A percentile compares a stretch with the other conserved stretches of the same genome.
Conservation (phyloP, 2,329 filamentous ascomycete species). For the Alternaria arborescens region DNA sequence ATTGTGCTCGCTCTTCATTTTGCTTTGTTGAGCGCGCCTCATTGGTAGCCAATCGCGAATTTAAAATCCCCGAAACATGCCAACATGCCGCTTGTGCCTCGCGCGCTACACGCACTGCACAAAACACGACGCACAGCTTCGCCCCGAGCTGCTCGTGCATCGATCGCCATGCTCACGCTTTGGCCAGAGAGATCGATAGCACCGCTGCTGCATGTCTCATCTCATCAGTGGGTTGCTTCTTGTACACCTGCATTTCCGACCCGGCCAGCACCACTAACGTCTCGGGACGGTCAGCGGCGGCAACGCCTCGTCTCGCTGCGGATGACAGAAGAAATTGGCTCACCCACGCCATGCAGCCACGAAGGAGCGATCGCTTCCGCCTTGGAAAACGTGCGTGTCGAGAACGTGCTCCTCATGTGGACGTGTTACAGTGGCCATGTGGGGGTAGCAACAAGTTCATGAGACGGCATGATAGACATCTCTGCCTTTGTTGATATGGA, state of each 20-base stretch:
- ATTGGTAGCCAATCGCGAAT: slow-evolving; percentile 16
- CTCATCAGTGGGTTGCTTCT: slow-evolving; percentile 4
- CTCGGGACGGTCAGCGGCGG: slow-evolving; percentile 25
- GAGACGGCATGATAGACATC: slow-evolving; percentile 6
- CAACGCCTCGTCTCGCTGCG: slow-evolving; percentile 21
- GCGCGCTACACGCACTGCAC: slow-evolving; percentile 13
- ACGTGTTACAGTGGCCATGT: slow-evolving; percentile 8
- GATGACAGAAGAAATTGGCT: slow-evolving; percentile 15
- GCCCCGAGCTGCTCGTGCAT: neutral
- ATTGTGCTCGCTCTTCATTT: slow-evolving; percentile 17
- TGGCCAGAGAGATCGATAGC: slow-evolving; percentile 6
- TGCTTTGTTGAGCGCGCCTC: slow-evolving; percentile 2
- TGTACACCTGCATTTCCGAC: slow-evolving; percentile 4
- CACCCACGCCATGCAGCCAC: slow-evolving; percentile 18
- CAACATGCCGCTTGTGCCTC: slow-evolving; percentile 10
- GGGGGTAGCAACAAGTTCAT: slow-evolving; percentile 9
- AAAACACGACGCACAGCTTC: slow-evolving; percentile 5
- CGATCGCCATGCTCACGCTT: slow-evolving; percentile 8
- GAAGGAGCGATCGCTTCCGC: slow-evolving; percentile 10
- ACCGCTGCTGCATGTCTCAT: neutral
- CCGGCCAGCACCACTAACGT: slow-evolving; percentile 14
- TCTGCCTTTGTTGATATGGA: neutral
- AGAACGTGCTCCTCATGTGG: slow-evolving; percentile 9
- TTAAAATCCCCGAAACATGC: slow-evolving; percentile 23
- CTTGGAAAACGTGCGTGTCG: slow-evolving; percentile 17